Evolutionary conservation across 2,329 filamentous ascomycete genomes (phyloP).

Genomic region (Phaeosphaeria sp.): DNA sequence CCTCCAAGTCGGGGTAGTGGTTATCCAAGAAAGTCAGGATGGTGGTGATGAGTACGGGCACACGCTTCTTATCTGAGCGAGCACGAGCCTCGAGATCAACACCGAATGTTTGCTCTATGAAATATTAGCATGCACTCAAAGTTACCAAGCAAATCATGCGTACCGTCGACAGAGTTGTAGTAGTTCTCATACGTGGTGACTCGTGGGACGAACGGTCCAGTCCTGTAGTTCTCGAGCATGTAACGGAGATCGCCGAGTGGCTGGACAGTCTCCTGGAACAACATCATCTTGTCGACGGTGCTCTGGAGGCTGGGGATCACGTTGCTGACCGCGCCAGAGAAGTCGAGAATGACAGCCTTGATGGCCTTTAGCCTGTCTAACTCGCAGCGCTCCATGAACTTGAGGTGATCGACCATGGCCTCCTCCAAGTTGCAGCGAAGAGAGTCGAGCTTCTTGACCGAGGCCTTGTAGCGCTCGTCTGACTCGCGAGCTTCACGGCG

Average conservation of each 20-base stretch:
- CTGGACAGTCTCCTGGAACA: constrained; percentile 99
- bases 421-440: constrained; percentile 95
- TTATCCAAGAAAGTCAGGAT: constrained; percentile 95
- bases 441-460: constrained; percentile 84
- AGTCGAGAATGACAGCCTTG: constrained; percentile 97
- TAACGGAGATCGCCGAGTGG: constrained; percentile 89
- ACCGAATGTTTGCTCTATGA: constrained; percentile 87
- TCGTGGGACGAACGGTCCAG: constrained; percentile 87
- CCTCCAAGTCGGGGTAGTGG: constrained; percentile 96
- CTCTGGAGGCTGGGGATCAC: constrained; percentile 96
- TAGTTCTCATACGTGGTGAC: constrained; percentile 98
- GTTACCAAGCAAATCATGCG: constrained; percentile 8
- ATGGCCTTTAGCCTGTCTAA: constrained; percentile 95
- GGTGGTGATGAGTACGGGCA: constrained; percentile 89
- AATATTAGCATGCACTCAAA: constrained; percentile 19
- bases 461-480: constrained; percentile 91
- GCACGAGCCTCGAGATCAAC: constrained; percentile 97
- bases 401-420: constrained; percentile 88
- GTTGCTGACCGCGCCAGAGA: constrained; percentile 96
- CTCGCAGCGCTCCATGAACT: constrained; percentile 97
- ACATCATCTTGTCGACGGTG: constrained; percentile 97
- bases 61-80: constrained; percentile 91
- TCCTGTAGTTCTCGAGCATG: constrained; percentile 94
- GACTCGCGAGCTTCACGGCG: constrained; percentile 88
- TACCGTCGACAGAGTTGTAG: constrained; percentile 91